Evolutionary conservation across 2,329 filamentous ascomycete genomes (phyloP), one percentile per base, ranked within the genome.

Genomic region (Colletotrichum sidae): DNA sequence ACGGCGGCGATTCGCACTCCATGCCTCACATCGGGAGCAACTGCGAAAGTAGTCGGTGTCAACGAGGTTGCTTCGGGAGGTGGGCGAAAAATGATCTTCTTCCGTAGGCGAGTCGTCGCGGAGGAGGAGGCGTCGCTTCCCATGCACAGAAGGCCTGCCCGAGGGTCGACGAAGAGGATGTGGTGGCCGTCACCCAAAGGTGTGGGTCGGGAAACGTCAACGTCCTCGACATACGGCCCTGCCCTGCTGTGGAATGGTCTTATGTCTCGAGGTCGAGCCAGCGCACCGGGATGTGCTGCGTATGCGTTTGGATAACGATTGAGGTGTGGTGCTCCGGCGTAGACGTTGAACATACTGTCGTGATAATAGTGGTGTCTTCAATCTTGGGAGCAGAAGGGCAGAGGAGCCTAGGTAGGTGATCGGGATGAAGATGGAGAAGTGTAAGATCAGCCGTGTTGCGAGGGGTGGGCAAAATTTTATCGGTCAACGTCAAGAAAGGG

Each of bases 141-240:
- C 13, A 92, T 76, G 66, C 84, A 89, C 7, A 92, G 80, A 8
- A 81, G 74, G 9, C 82, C 83, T 2, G 81, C 85, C 10, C 75
- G 74, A 5, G 88, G 88, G 71, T 91, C 88, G 7, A 86, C 87
- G 72, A 90, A 91, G 6, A 91, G 75, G 41, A 92, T 80, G 69
- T 91, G 88, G 60, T 85, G 78, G 2, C 89, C 88, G 72, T 92
- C 90, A 67, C 86, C 89, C 44, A 92, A 73, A 4, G 90, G 89
- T 11, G 90, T 76, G 2, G 88, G 88, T 50, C 83, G 84, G 70
- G 88, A 90, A 70, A 91, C 87, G 70, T 90, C 87, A 5, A 25
- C 25, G 25, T 25, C 25, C 25, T 25, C 39, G 82, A 82, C 52
- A 78, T 79, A 11, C 4, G 25, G 25, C 25, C 15, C 10, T 33